Conservation (phyloP, 345 rosid genomes). For the Eucalyptus erythrocorys region DNA sequence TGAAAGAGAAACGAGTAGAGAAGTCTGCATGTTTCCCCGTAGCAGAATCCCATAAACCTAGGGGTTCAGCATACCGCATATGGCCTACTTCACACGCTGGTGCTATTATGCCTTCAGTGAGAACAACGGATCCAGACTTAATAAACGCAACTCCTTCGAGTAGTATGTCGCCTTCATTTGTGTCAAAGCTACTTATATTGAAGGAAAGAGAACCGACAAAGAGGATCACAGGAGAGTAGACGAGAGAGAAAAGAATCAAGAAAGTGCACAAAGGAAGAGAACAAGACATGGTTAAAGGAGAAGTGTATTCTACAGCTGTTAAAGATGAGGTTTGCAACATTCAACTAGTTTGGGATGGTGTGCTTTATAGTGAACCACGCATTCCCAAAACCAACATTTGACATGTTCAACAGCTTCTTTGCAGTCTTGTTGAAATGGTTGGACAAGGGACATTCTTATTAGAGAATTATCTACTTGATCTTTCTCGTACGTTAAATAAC, state of each 20-base stretch:
- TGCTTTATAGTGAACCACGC: background rate
- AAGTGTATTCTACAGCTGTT: background rate
- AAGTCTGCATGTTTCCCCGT: background rate
- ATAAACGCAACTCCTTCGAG: background rate
- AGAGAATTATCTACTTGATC: too few species aligned
- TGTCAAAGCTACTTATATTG: background rate
- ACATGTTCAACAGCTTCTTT: background rate
- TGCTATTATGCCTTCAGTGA: rapidly evolving
- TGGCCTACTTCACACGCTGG: background rate
- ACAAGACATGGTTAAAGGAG: background rate
- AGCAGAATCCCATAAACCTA: background rate
- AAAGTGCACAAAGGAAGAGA: background rate
- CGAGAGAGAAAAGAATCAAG: background rate
- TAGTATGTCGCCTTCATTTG: rapidly evolving
- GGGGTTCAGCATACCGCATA: background rate
- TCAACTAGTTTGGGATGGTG: background rate
- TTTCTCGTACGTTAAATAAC: too few species aligned
- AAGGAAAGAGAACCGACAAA: background rate
- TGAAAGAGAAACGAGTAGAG: background rate
- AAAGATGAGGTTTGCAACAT: background rate
- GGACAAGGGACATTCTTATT: too few species aligned
- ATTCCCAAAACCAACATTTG: background rate
- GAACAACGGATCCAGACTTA: background rate
- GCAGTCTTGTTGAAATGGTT: too few species aligned
- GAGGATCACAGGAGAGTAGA: background rate